These are phyloP conservation scores for Russula vinacea DNA, from an alignment of 768 basidiomycete species.

Conservation along the genomic window DNA sequence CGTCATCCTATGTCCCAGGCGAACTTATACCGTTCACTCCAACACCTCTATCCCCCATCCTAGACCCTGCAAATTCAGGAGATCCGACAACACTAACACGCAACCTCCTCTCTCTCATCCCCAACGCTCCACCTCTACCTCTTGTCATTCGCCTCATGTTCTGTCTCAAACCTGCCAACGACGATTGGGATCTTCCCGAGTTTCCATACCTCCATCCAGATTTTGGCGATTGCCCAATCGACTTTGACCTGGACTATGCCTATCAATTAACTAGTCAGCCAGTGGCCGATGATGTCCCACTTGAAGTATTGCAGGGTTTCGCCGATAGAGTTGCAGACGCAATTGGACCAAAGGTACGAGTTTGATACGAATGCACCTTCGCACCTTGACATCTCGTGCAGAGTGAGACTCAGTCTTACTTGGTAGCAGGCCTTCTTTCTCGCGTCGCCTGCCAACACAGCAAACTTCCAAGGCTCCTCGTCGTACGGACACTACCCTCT, in stretches of 20 bases:
- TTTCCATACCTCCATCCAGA: slow-evolving; percentile 72
- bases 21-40: slow-evolving; percentile 39
- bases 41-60: slow-evolving; percentile 44
- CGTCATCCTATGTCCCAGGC: slow-evolving; percentile 44
- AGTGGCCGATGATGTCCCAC: slow-evolving; percentile 52
- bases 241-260: slow-evolving; percentile 57
- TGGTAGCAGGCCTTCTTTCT: slow-evolving; percentile 58
- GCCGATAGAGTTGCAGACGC: slow-evolving; percentile 53
- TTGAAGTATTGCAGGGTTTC: slow-evolving; percentile 52
- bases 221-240: slow-evolving; percentile 48
- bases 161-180: slow-evolving; percentile 70
- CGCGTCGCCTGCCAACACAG: slow-evolving; percentile 67
- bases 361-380: too few relatives aligned
- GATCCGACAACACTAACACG: slow-evolving; percentile 64
- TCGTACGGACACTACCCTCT: slow-evolving; percentile 43
- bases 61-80: slow-evolving; percentile 58
- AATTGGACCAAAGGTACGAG: slow-evolving; percentile 55
- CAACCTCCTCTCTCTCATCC: slow-evolving; percentile 58
- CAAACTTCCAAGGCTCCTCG: slow-evolving; percentile 40
- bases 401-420: slow-evolving; percentile 55
- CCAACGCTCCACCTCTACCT: slow-evolving; percentile 58
- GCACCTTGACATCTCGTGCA: slow-evolving; percentile 33
- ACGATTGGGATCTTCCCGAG: slow-evolving; percentile 75
- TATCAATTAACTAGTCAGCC: slow-evolving; percentile 54
- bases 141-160: slow-evolving; percentile 72